Evolutionary conservation across 805 yeast genomes (phyloP), one percentile per base, ranked within the genome.

Genomic region (Saccharomyces jurei): DNA sequence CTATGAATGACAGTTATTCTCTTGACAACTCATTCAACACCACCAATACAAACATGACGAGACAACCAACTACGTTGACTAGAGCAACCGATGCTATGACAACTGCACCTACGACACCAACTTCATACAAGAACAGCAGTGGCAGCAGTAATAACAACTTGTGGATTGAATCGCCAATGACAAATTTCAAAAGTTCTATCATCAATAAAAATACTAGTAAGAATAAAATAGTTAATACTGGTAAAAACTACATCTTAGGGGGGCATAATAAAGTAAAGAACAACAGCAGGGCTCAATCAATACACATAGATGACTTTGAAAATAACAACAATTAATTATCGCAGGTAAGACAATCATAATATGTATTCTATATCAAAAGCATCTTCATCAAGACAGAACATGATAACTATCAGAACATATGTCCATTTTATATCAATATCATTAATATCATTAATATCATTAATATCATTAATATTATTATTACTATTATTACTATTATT

Each of bases 181-280:
- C 49, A 22, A 46, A 26, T 26, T 36, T 36, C 44, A 36, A 36
- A 17, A 11, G 44, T 17, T 36, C 44, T 6, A n/a, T 50, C 11
- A 49, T 48, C 25, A 56, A 50, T 27, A 47, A 55, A n/a, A 58
- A 56, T 17, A 56, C 59, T 11, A 51, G 36, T 27, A 48, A 28
- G 30, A 58, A 56, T 32, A 65, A 61, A 53, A 62, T 63, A 4
- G 71, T 67, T 2, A 67, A 55, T 46, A 66, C 71, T 9, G 71
- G 71, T 4, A 69, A 69, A 50, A 68, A 66, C 54, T 68, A 68
- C 50, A 68, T 69, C 21, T 55, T 68, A 10, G 71, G 71, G 11
- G 72, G 71, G 2, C 71, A 66, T 50, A 64, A 62, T 46, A 51
- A 65, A 36, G 59, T 62, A 31, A 53, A 63, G 46, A 68, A 69